Evolutionary conservation across 2,329 filamentous ascomycete genomes (phyloP), one percentile per base, ranked within the genome.

Genomic region (Fusarium sulawesiense): DNA sequence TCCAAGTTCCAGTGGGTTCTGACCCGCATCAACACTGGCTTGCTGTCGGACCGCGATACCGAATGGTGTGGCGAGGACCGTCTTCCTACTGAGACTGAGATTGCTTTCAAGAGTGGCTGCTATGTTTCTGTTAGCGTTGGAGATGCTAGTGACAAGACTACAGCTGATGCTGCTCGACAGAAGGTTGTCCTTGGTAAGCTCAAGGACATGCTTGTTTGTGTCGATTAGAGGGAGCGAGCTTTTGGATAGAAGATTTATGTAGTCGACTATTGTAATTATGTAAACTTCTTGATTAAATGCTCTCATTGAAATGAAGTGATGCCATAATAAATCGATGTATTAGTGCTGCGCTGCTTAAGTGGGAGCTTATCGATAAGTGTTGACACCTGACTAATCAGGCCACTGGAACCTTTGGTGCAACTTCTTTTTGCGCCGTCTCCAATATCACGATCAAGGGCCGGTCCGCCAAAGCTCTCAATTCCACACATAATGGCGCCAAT

Each of bases 101-200:
- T 92, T 0, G 78, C 86, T 6, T 70, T 80, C 3, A 78, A 81
- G 3, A 79, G 77, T 3, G 87, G 86, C 0, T 93, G 91, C 75
- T 88, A 85, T 76, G 86, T 87, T 20, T 87, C 88, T 42, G 83
- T 93, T 46, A 92, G 88, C 66, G 85, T 91, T 6, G 90, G 87
- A 1, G 81, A 87, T 71, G 86, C 89, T 13, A 79, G 76, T 4
- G 85, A 88, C 61, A 92, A 92, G 84, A 83, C 83, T 3, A 90
- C 89, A 10, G 67, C 68, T 44, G 75, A 79, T 20, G 78, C 76
- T 37, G 59, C 64, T 7, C 68, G 71, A 29, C 79, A 80, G 69
- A 69, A 70, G 29, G 47, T 70, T 20, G 79, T 80, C 9, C 57
- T 80, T 20, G 67, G 66, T 4, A 80, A 78, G 72, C 49, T 80